Evolutionary conservation across 805 yeast species (phyloP).

Genomic region (Kodamaea jinghongensis): DNA sequence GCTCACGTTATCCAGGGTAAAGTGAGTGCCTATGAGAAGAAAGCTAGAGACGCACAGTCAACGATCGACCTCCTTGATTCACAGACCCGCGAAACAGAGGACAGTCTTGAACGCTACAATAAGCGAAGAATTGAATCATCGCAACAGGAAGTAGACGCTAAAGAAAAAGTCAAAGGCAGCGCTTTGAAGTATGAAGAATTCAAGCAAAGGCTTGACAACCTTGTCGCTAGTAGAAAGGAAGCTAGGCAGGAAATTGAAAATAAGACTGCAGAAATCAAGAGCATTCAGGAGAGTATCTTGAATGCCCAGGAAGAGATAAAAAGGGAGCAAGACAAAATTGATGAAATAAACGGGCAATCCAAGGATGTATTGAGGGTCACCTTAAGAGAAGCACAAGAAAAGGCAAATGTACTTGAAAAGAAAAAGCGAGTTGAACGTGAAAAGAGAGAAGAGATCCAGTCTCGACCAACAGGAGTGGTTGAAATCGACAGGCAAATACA

Average conservation of each 20-base stretch:
- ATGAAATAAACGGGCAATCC: slow-evolving; percentile 43
- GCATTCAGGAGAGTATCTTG: slow-evolving; percentile 10
- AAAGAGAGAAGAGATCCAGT: slow-evolving; percentile 5
- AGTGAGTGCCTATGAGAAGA: slow-evolving; percentile 15
- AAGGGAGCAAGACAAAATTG: slow-evolving; percentile 38
- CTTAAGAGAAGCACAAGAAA: slow-evolving; percentile 22
- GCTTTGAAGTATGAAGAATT: slow-evolving; percentile 24
- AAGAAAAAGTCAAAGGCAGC: slow-evolving; percentile 17
- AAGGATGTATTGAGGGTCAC: slow-evolving; percentile 29
- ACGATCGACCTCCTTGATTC: slow-evolving; percentile 7
- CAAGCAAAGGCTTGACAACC: slow-evolving; percentile 36
- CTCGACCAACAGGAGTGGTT: slow-evolving; percentile 20
- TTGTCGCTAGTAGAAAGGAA: slow-evolving; percentile 20
- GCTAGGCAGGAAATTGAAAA: slow-evolving; percentile 15
- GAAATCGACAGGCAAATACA: slow-evolving; percentile 24
- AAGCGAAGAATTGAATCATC: neutral
- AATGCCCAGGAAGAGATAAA: slow-evolving; percentile 20
- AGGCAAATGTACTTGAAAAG: slow-evolving; percentile 15
- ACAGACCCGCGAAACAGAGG: slow-evolving; percentile 3
- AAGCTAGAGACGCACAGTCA: slow-evolving; percentile 1
- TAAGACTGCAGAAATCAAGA: slow-evolving; percentile 15
- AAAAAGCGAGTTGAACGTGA: slow-evolving; percentile 14
- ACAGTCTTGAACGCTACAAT: slow-evolving; percentile 10
- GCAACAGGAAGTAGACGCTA: slow-evolving; percentile 9
- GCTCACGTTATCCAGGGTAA: slow-evolving; percentile 29